These are phyloP conservation scores for Gynandropsis gynandra DNA, from an alignment of 345 rosid species.

Conservation along the genomic window DNA sequence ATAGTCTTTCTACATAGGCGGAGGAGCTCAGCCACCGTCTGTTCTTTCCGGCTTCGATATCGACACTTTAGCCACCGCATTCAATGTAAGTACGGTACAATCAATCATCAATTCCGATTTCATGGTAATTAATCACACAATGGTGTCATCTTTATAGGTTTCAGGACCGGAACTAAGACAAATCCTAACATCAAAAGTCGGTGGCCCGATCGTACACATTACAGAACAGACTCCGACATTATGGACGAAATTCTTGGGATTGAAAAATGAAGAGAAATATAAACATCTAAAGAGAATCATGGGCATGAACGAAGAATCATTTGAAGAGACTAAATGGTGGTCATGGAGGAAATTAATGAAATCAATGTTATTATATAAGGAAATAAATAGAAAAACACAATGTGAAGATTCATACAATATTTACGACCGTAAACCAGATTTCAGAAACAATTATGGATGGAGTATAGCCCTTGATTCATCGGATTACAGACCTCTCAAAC, in stretches of 20 bases:
- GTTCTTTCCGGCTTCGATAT: conserved; percentile 57
- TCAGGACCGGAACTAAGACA: conserved; percentile 36
- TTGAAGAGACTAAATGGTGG: conserved; percentile 28
- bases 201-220: conserved; percentile 58
- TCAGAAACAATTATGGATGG: conserved; percentile 68
- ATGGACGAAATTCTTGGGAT: conserved; percentile 48
- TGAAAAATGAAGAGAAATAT: conserved; percentile 41
- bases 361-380: conserved; percentile 25
- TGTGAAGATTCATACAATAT: conserved; percentile 61
- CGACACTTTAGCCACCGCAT: conserved; percentile 56
- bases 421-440: conserved; percentile 40
- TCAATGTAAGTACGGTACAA: conserved; percentile 46
- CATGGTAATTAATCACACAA: no score
- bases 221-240: conserved; percentile 37
- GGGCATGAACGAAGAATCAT: conserved; percentile 28
- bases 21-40: conserved; percentile 55
- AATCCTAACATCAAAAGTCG: conserved; percentile 32
- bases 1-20: conserved; percentile 84
- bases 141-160: conserved; percentile 39
- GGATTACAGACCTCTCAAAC: conserved; percentile 46
- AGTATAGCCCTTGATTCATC: conserved; percentile 57
- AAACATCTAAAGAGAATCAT: conserved; percentile 46
- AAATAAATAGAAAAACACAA: conserved; percentile 11
- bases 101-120: not conserved
- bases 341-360: conserved; percentile 51